Percentiles rank a stretch among this genome's conserved stretches.
These are phyloP conservation scores for Metschnikowia cubensis DNA, from an alignment of 805 yeast genomes.

Conservation along the genomic window DNA sequence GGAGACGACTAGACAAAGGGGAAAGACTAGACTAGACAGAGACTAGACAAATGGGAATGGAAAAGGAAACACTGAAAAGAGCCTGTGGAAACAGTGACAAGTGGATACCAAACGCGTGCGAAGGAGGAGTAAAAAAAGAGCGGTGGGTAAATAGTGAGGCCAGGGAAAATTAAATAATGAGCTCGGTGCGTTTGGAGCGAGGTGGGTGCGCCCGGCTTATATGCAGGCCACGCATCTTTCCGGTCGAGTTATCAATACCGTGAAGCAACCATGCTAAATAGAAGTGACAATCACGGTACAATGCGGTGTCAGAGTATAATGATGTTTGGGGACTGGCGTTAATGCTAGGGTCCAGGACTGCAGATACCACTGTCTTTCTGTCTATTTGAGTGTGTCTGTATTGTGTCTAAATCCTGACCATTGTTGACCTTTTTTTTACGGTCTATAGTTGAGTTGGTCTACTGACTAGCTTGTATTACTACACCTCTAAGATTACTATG, in stretches of 20 bases:
- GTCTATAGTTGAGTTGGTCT: no score
- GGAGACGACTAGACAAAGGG: not conserved
- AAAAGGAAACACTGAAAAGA: not conserved
- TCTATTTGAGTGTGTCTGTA: no score
- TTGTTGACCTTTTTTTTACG: no score
- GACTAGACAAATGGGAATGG: not conserved
- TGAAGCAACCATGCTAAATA: not conserved
- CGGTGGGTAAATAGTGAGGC: slow-evolving; percentile 1
- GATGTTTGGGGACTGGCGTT: no score
- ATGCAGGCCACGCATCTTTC: slow-evolving; percentile 2
- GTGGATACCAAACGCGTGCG: slow-evolving; percentile 4
- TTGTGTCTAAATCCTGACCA: no score
- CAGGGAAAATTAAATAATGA: slow-evolving; percentile 3
- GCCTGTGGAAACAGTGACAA: not conserved
- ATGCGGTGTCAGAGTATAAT: no score
- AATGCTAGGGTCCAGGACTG: no score
- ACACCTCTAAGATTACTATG: no score
- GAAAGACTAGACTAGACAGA: not conserved
- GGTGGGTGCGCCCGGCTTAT: not conserved
- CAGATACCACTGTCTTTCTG: no score
- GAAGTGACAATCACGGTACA: no score
- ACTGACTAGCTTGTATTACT: no score
- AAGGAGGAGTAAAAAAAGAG: slow-evolving; percentile 5
- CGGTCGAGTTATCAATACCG: slow-evolving; percentile 3
- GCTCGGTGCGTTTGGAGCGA: slow-evolving; percentile 2